These are phyloP conservation scores for Gossypium raimondii DNA, from an alignment of 345 rosid species.

Conservation along the genomic window DNA sequence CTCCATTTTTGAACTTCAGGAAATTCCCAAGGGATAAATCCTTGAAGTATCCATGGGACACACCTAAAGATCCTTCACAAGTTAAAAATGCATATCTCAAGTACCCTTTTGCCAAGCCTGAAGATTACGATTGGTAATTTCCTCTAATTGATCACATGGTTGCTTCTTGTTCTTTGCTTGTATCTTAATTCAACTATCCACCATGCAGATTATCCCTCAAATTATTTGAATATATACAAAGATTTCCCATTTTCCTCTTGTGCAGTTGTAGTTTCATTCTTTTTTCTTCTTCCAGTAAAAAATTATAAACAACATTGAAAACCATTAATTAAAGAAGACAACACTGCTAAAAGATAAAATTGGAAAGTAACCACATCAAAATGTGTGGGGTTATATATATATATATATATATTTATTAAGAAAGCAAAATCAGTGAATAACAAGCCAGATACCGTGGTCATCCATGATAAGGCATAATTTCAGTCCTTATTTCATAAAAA, in stretches of 20 bases:
- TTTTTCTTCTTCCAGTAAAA: too few species aligned
- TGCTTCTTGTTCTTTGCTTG: neutral
- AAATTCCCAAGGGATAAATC: constrained; percentile 84
- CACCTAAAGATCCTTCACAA: constrained; percentile 57
- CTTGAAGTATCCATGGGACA: constrained; percentile 73
- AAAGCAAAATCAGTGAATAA: neutral
- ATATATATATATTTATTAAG: neutral
- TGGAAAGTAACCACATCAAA: neutral
- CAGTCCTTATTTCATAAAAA: neutral
- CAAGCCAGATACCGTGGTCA: neutral
- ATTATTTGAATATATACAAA: constrained; percentile 4
- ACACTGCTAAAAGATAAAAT: neutral
- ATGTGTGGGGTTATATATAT: too few species aligned
- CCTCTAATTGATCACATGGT: neutral
- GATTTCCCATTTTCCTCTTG: too few species aligned
- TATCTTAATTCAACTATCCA: neutral
- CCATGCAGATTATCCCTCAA: neutral
- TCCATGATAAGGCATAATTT: neutral
- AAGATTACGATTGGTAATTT: constrained; percentile 45
- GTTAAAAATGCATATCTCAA: constrained; percentile 48
- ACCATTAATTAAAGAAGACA: too few species aligned
- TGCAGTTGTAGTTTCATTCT: too few species aligned
- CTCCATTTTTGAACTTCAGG: constrained; percentile 89
- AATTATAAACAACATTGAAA: too few species aligned
- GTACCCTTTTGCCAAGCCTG: constrained; percentile 75